phyloP scores from a whole-genome alignment of 805 yeast species.

The Candida anglica region DNA sequence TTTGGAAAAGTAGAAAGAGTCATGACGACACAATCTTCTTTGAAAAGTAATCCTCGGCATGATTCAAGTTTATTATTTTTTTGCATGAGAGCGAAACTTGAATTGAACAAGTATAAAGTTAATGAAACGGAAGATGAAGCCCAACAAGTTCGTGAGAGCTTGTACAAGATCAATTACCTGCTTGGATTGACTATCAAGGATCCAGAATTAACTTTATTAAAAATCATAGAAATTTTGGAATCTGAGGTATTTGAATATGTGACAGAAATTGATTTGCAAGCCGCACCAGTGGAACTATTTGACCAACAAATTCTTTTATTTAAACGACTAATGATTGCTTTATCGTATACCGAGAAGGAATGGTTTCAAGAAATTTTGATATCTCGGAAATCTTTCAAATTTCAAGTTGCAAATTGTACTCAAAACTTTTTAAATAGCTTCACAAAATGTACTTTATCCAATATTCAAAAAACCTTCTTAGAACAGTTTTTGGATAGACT shows the following conservation, averaged over 20 bases:
- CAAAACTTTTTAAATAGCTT: too few species aligned
- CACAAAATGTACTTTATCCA: background rate
- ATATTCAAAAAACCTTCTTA: background rate
- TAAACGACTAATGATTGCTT: slow-evolving; percentile 8
- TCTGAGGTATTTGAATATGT: background rate
- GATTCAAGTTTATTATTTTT: slow-evolving; percentile 1
- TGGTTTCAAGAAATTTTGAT: too few species aligned
- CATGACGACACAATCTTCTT: too few species aligned
- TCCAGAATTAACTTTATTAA: background rate
- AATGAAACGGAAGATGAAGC: background rate
- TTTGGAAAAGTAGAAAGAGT: too few species aligned
- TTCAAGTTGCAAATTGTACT: too few species aligned
- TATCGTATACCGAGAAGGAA: background rate
- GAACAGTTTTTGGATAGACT: background rate
- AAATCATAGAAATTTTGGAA: background rate
- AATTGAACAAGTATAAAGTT: too few species aligned
- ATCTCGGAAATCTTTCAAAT: too few species aligned
- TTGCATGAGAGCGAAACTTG: slow-evolving; percentile 3
- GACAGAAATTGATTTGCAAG: background rate
- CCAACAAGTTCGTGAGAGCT: background rate
- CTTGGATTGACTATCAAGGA: background rate
- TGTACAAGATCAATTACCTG: slow-evolving; percentile 1
- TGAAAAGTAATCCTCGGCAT: too few species aligned
- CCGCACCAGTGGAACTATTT: slow-evolving; percentile 5
- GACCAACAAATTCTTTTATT: slow-evolving; percentile 9